phyloP scores from a whole-genome alignment of 345 rosid genomes.

The Citropsis articulata region DNA sequence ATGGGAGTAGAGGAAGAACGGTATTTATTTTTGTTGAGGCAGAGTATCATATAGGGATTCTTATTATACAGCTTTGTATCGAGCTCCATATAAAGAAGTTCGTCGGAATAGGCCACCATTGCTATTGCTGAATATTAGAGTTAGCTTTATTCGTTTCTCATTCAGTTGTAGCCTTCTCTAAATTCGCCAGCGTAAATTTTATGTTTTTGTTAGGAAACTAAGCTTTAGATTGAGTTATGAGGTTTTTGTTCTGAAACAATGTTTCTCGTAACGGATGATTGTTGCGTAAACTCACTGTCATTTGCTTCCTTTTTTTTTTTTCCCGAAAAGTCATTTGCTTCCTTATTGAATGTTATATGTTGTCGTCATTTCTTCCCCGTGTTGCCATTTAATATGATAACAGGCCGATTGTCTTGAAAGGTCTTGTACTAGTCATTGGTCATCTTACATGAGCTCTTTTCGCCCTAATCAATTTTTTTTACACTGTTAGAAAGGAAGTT shows the following conservation, averaged over 20 bases:
- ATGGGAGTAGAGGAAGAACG: constrained; percentile 10
- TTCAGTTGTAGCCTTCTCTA: constrained; percentile 26
- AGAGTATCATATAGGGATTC: constrained; percentile 28
- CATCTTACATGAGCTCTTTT: neutral
- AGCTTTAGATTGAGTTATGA: neutral
- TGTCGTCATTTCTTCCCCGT: neutral
- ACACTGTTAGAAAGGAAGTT: neutral
- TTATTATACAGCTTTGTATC: constrained; percentile 14
- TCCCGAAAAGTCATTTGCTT: neutral
- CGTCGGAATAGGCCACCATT: constrained; percentile 13
- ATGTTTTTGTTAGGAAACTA: constrained; percentile 2
- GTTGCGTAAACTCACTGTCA: neutral
- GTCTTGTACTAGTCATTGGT: neutral
- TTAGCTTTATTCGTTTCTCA: constrained; percentile 20
- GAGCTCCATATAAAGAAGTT: constrained; percentile 4
- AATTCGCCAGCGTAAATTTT: constrained; percentile 4
- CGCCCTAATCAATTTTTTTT: neutral
- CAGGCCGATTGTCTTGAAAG: neutral
- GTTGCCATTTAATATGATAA: neutral
- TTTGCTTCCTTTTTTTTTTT: neutral
- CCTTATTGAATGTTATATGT: neutral
- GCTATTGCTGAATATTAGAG: constrained; percentile 14
- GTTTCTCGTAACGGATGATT: neutral
- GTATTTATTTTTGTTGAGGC: constrained; percentile 16
- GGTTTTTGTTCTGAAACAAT: neutral